Evolutionary conservation across 2,329 filamentous ascomycete genomes (phyloP).

Genomic region (Aureobasidium sp.): DNA sequence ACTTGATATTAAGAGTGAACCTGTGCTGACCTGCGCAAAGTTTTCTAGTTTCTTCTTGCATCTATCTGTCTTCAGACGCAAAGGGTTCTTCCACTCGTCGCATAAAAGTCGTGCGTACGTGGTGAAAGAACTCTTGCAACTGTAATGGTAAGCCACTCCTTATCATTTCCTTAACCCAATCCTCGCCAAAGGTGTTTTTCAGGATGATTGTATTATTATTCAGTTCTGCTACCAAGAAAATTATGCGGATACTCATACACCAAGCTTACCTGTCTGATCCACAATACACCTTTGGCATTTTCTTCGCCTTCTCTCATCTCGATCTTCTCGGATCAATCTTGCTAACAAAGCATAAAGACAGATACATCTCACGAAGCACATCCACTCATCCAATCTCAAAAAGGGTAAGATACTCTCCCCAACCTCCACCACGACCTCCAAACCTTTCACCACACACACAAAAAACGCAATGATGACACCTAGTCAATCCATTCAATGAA

Average conservation of each 20-base stretch:
- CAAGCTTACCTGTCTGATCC: conserved; percentile 34
- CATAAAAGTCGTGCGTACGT: background rate
- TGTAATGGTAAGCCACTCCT: conserved; percentile 21
- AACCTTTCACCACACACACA: background rate
- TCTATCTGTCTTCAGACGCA: background rate
- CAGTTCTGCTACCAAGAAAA: conserved; percentile 35
- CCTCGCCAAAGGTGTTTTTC: conserved; percentile 16
- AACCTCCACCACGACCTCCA: background rate
- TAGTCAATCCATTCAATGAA: conserved; percentile 37
- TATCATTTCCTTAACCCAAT: too few relatives aligned
- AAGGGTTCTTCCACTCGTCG: background rate
- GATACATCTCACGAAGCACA: background rate
- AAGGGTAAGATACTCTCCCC: conserved; percentile 18
- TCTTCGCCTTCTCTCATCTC: background rate
- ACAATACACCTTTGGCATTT: conserved; percentile 13
- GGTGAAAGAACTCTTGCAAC: background rate
- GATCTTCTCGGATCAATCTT: background rate
- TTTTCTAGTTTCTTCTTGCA: background rate
- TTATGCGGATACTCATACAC: conserved; percentile 31
- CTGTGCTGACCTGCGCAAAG: conserved; percentile 9
- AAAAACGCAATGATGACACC: conserved; percentile 29
- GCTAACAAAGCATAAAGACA: conserved; percentile 8
- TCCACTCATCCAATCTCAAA: background rate
- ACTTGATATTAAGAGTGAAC: background rate
- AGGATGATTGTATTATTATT: conserved; percentile 35